These are phyloP conservation scores for Leptodermis oblonga DNA, from an alignment of 257 asterid species.

Conservation along the genomic window DNA sequence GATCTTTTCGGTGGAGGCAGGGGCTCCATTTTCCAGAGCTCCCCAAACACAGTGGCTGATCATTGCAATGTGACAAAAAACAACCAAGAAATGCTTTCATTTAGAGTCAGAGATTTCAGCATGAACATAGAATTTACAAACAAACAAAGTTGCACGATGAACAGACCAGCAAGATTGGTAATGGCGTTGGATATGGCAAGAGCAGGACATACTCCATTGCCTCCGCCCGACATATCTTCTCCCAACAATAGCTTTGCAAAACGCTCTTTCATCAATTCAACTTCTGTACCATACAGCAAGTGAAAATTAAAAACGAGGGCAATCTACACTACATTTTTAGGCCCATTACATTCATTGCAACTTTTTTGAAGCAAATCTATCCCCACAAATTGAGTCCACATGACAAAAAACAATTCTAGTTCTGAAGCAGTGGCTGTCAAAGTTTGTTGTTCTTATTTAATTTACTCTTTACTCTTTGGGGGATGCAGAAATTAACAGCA, in stretches of 20 bases:
- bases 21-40: slow-evolving; percentile 89
- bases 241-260: slow-evolving; percentile 82
- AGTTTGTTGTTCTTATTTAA: background rate
- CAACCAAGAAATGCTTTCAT: slow-evolving; percentile 1
- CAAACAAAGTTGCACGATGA: slow-evolving; percentile 5
- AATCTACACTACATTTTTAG: background rate
- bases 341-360: no score
- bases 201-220: slow-evolving; percentile 86
- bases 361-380: no score
- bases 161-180: slow-evolving; percentile 79
- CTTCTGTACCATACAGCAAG: slow-evolving; percentile 36
- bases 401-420: background rate
- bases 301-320: background rate
- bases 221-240: slow-evolving; percentile 98
- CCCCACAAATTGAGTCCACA: no score
- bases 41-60: slow-evolving; percentile 79
- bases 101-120: background rate
- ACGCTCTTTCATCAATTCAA: slow-evolving; percentile 74
- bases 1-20: slow-evolving; percentile 48
- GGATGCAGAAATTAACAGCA: background rate
- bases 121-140: background rate
- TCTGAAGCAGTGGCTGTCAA: background rate
- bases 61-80: background rate
- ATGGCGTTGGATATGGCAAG: slow-evolving; percentile 92
- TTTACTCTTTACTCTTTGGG: background rate